phyloP scores from a whole-genome alignment of 441 rosid genomes.

The Corymbia citriodora region DNA sequence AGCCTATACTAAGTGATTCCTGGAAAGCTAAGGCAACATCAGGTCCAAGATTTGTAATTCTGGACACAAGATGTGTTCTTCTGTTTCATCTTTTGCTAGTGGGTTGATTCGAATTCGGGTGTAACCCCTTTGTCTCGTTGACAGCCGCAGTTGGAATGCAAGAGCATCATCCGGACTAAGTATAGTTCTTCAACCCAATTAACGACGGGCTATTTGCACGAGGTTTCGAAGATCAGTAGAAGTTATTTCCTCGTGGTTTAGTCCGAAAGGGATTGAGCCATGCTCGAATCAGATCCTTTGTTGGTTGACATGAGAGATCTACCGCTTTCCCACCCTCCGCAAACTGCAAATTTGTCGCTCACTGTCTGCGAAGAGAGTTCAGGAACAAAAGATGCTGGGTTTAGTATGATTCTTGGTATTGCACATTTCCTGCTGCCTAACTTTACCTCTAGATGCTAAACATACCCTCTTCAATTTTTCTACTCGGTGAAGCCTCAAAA shows the following conservation, averaged over 20 bases:
- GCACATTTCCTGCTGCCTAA: not conserved
- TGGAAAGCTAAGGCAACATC: not conserved
- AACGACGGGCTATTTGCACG: not conserved
- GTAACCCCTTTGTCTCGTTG: not conserved
- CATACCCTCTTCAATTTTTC: not conserved
- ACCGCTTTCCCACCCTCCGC: not conserved
- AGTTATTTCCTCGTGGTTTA: not conserved
- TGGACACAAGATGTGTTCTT: not conserved
- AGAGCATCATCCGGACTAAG: not conserved
- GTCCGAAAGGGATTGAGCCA: not conserved
- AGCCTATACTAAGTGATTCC: not conserved
- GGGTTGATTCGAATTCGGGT: rapidly evolving
- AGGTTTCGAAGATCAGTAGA: not conserved
- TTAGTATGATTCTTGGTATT: not conserved
- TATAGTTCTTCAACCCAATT: not conserved
- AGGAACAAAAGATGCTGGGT: not conserved
- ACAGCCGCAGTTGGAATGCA: not conserved
- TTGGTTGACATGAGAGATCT: not conserved
- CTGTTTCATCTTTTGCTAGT: not conserved
- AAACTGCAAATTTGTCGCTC: not conserved
- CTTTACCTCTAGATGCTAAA: not conserved
- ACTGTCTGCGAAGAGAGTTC: not conserved
- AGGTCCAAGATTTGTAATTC: not conserved
- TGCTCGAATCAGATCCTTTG: not conserved
- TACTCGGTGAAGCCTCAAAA: not conserved